Conservation (phyloP, 768 basidiomycete genomes). For the Cyclocybe cylindracea region DNA sequence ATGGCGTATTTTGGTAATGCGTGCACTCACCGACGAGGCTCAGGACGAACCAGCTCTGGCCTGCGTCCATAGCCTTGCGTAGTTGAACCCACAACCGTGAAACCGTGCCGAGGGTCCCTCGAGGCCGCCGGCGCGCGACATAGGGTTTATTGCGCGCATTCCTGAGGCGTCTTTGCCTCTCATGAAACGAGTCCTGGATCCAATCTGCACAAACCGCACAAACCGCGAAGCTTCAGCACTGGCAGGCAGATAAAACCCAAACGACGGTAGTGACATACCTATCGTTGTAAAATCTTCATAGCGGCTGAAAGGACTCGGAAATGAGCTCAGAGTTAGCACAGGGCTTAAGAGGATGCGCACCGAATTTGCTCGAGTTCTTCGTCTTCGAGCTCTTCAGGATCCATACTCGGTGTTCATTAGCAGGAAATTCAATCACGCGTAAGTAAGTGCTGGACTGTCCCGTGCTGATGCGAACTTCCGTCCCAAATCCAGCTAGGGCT, state of each 20-base stretch:
- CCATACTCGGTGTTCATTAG: constrained; percentile 24
- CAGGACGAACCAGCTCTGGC: constrained; percentile 92
- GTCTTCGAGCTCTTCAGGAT: constrained; percentile 54
- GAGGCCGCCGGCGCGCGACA: constrained; percentile 43
- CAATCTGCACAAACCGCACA: constrained; percentile 61
- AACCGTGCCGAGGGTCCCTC: constrained; percentile 49
- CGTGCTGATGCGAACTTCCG: too few relatives aligned
- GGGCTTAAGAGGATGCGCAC: constrained; percentile 31
- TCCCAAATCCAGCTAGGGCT: too few relatives aligned
- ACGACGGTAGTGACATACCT: constrained; percentile 46
- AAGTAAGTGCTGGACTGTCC: too few relatives aligned
- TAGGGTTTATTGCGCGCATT: constrained; percentile 47
- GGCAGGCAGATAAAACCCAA: constrained; percentile 6
- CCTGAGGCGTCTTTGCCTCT: constrained; percentile 77
- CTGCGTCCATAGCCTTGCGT: constrained; percentile 60
- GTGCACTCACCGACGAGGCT: constrained; percentile 77
- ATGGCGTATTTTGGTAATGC: background rate
- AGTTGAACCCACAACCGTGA: constrained; percentile 63
- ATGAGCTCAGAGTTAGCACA: background rate
- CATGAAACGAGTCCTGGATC: constrained; percentile 94
- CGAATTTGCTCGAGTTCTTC: constrained; percentile 70
- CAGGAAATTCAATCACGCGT: too few relatives aligned
- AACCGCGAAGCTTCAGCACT: constrained; percentile 3
- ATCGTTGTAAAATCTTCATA: constrained; percentile 97
- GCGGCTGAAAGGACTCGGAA: constrained; percentile 50